Conservation (phyloP, 352 stramenopile species). For the Pythium insidiosum region DNA sequence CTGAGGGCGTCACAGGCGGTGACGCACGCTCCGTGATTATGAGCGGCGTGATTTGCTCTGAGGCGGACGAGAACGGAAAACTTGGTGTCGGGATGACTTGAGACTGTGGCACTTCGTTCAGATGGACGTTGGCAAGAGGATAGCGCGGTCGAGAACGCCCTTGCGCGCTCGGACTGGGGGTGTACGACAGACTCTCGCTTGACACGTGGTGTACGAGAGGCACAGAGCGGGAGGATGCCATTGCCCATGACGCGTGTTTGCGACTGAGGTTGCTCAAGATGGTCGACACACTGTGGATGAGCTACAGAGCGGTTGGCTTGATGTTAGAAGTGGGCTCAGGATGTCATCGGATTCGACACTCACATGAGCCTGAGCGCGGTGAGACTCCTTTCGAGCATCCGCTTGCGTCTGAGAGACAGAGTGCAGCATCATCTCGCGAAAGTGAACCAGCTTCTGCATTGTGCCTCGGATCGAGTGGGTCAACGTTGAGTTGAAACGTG, state of each 20-base stretch:
- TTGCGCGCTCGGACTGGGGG: constrained; percentile 11
- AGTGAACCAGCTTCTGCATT: constrained; percentile 41
- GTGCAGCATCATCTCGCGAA: constrained; percentile 22
- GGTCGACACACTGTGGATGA: constrained; percentile 44
- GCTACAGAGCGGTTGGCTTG: no score
- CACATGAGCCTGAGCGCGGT: constrained; percentile 36
- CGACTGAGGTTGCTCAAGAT: constrained; percentile 38
- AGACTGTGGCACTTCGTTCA: constrained; percentile 36
- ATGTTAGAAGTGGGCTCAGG: no score
- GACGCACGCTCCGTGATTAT: background rate
- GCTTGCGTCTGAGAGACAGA: constrained; percentile 17
- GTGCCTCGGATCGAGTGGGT: constrained; percentile 13
- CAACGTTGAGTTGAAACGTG: background rate
- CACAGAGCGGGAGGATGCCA: constrained; percentile 4
- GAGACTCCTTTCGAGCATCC: constrained; percentile 18
- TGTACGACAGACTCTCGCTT: constrained; percentile 15
- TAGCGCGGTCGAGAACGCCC: constrained; percentile 25
- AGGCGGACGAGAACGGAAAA: constrained; percentile 16
- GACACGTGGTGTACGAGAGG: constrained; percentile 7
- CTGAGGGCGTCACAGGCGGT: no score
- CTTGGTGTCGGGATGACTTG: constrained; percentile 48
- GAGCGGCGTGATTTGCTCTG: constrained; percentile 2
- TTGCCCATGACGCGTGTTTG: constrained; percentile 17
- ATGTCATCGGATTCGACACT: no score
- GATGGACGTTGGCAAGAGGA: constrained; percentile 33